Evolutionary conservation across 805 yeast species (phyloP).

Genomic region (Saccharomycopsis vini): DNA sequence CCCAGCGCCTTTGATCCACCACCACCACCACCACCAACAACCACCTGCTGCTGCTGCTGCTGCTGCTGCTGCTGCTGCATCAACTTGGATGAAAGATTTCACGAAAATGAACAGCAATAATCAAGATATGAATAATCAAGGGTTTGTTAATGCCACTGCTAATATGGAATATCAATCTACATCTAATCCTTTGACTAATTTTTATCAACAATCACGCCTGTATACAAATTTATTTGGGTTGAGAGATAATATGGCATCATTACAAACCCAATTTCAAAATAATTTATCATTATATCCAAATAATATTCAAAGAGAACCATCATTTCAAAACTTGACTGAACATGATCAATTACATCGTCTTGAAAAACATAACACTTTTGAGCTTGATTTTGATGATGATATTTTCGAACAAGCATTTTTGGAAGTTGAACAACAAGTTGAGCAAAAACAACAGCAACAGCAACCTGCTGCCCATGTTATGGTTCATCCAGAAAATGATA

Average conservation of each 20-base stretch:
- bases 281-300: neutral
- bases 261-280: neutral
- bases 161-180: too few relatives aligned
- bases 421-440: slow-evolving; percentile 22
- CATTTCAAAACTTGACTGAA: neutral
- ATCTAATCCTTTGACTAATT: too few relatives aligned
- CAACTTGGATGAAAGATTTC: neutral
- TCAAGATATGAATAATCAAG: neutral
- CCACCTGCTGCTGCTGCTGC: neutral
- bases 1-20: slow-evolving; percentile 1
- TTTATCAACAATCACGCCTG: neutral
- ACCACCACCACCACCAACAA: neutral
- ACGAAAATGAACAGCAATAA: too few relatives aligned
- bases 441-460: slow-evolving; percentile 1
- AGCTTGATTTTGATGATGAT: slow-evolving; percentile 3
- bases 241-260: too few relatives aligned
- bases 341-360: neutral
- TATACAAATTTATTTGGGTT: neutral
- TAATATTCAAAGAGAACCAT: neutral
- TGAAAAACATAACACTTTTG: neutral
- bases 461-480: neutral
- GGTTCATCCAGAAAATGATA: slow-evolving; percentile 19
- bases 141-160: neutral
- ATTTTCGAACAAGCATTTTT: slow-evolving; percentile 25
- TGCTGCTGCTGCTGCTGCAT: neutral